Evolutionary conservation across 108 stramenopile genomes (phyloP), one percentile per base, ranked within the genome.

Genomic region (Schizochytrium sp.): DNA sequence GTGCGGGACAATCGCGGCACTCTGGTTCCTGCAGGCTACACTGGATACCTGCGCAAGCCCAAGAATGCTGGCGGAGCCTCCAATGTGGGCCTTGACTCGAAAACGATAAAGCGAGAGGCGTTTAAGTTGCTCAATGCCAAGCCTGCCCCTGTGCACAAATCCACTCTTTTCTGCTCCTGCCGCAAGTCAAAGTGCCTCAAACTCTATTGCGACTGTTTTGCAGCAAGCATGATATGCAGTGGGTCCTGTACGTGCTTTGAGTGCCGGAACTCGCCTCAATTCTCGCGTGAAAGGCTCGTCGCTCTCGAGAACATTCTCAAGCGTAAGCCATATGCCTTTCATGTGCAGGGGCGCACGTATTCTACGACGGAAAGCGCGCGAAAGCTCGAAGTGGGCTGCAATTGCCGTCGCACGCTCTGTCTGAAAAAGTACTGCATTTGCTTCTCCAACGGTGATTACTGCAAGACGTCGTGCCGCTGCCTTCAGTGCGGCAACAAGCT

Each of bases 371-470:
- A 69, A 18, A 41, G 41, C 41, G 63, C 63, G 25, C 63, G 63
- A 41, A 69, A 28, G 25, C 63, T 97, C 93, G 96, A 96, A 88
- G 60, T 94, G n/a, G 98, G 98, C 45, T 98, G 98, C 92, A 97
- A 98, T 88, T 98, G 98, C 91, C 94, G 96, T 21, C 97, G 96
- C 88, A 94, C 93, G n/a, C 94, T 93, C 23, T 98, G 98, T 91
- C 93, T 98, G 89, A 98, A 98, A 91, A 97, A 97, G 89, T 96
- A 97, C 72, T 98, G 98, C 90, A 97, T 97, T 89, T 98, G 98
- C 88, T 98, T 95, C 91, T 92, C 95, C 44, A 97, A 94, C 34
- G 92, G 92, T 57, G 95, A 95, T 41, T 93, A 94, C 44, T 99
- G 98, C 89, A 94, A 69, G 41, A 10, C 63, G 8, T 69, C 63